Evolutionary conservation across 202 grass and related monocot genomes (phyloP), one percentile per base, ranked within the genome.

Genomic region (Setaria italica): DNA sequence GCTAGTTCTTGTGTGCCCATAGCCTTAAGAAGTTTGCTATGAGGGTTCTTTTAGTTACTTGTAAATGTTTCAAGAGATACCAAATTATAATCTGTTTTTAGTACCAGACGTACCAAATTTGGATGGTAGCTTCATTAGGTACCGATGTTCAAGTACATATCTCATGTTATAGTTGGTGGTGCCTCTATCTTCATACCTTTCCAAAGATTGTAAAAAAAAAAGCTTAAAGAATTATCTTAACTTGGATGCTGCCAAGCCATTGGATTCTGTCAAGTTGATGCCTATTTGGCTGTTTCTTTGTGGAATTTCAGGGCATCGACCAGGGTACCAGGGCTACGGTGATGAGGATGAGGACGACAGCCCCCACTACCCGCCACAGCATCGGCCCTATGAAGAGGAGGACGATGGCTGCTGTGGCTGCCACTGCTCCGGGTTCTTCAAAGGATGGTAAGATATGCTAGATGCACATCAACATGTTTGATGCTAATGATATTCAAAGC

Each of bases 241-340:
- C 67, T 67, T 64, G 4, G 12, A 62, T 62, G 58, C 58, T 62
- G 58, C 21, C 19, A 62, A 30, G 11, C 9, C 20, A 60, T n/a
- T 9, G 9, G 35, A 49, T 48, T 35, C 11, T 70, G 15, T 9
- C 54, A 60, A 1, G 58, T 21, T 59, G 25, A 48, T 78, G 72
- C 25, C 16, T 78, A 1, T 9, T 12, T 32, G 21, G 59, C 20
- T 62, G 21, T 5, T 59, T 62, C 5, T 16, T 7, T 78, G 53
- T 70, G 55, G n/a, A 56, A 33, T 32, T 42, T 35, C 75, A 79
- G 66, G 45, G 45, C 71, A 79, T 60, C 81, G 80, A 37, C 74
- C 66, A 30, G 67, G 87, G 67, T 88, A 89, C 77, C 82, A 85
- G 5, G 82, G 62, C 62, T 85, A 85, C 82, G 85, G 85, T 62